Evolutionary conservation across 2,329 filamentous ascomycete species (phyloP), one percentile per base, ranked within the genome.

Genomic region (Colletotrichum coccodes): DNA sequence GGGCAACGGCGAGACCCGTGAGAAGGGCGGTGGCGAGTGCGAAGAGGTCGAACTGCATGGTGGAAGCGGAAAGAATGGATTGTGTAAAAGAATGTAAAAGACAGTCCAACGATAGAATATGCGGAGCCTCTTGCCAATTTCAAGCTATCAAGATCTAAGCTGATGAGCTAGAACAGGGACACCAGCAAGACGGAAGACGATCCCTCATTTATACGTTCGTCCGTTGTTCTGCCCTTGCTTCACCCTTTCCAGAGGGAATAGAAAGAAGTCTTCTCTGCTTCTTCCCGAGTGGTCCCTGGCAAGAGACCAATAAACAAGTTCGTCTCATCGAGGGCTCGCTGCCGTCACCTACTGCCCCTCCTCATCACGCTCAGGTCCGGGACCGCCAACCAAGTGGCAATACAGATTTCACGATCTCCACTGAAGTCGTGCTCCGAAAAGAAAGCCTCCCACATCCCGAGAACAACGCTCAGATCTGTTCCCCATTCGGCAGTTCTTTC

Each of bases 1-100:
- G 84, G 21, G 83, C 83, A 8, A 49, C 34, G 28, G 60, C 60
- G 46, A 58, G 21, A 36, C 59, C 53, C 30, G 53, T 26, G 18
- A 68, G 52, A n/a, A 68, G 50, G 16, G 53, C 64, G 5, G 64
- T 26, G 14, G 63, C 57, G 23, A 66, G 30, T 14, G 63, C 32
- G 26, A 67, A 34, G 44, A 62, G 50, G 23, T 62, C 50, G 26
- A 57, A 21, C 50, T 57, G 64, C 64, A 66, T 66, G 1, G 2
- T 60, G 38, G 8, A 12, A n/a, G 16, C 8, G 16, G 9, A 57
- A 28, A 40, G 12, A 26, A 21, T 47, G 47, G 32, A 50, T 34
- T 46, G 46, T 46, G 52, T 28, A 30, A 61, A 64, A 54, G 49
- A 65, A 16, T 36, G 56, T 60, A 26, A 16, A 38, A 47, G 63